Percentiles rank a stretch among this genome's conserved stretches.
Conservation (phyloP, 208 protist species). For the Phytomonas sp. region DNA sequence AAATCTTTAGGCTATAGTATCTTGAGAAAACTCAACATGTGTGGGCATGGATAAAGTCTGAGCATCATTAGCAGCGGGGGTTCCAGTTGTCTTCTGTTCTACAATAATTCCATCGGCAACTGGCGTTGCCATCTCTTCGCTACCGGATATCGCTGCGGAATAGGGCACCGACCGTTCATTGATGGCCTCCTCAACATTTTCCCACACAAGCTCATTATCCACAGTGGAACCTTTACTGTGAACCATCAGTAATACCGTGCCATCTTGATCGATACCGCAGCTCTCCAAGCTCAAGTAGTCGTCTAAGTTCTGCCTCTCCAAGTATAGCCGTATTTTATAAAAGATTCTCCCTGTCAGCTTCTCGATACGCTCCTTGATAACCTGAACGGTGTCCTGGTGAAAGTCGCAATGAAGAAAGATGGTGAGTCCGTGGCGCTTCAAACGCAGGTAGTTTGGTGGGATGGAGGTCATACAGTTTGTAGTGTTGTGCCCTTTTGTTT, state of each 20-base stretch:
- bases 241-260: slow-evolving; percentile 74
- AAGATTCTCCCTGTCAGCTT: slow-evolving; percentile 76
- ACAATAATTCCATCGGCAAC: slow-evolving; percentile 2
- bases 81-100: not conserved
- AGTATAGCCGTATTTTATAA: slow-evolving; percentile 69
- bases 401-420: slow-evolving; percentile 89
- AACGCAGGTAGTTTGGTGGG: slow-evolving; percentile 68
- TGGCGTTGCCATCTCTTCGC: not conserved
- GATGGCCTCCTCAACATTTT: slow-evolving; percentile 65
- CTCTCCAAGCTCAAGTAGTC: slow-evolving; percentile 72
- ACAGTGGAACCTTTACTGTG: slow-evolving; percentile 50
- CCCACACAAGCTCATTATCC: slow-evolving; percentile 64
- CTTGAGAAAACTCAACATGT: not conserved
- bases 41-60: not conserved
- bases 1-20: not conserved
- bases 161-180: slow-evolving; percentile 4
- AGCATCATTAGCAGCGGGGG: not conserved
- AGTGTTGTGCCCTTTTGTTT: not conserved
- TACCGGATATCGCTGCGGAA: slow-evolving; percentile 11
- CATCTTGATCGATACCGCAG: slow-evolving; percentile 70
- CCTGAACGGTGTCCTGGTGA: slow-evolving; percentile 84
- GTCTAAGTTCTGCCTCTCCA: slow-evolving; percentile 66
- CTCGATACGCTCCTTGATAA: slow-evolving; percentile 84
- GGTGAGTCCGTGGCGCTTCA: slow-evolving; percentile 68
- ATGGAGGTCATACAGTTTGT: slow-evolving; percentile 9